Evolutionary conservation across 495 filamentous ascomycete genomes (phyloP), one percentile per base, ranked within the genome.

Genomic region (Lepidopterella palustris): DNA sequence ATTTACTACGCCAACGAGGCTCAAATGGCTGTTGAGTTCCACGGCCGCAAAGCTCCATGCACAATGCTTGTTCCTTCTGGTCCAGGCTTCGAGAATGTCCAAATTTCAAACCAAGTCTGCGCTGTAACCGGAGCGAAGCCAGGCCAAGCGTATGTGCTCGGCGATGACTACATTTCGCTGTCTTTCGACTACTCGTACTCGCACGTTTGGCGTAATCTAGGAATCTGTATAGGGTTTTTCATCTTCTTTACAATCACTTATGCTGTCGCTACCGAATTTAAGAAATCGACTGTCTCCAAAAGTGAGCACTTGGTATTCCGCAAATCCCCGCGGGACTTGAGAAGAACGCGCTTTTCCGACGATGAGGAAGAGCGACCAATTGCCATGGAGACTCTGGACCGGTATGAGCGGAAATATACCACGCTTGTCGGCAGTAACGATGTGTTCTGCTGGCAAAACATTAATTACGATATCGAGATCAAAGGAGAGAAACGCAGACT

Each of bases 181-280:
- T n/a, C 20, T 3, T 59, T 21, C 28, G 47, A 28, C 15, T 59
- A 15, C 48, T 9, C 11, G 5, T 31, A 53, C 45, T 2, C 48
- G 20, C 56, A 55, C 29, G 21, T 28, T 9, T 59, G 56, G 56
- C 20, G 47, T 3, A 42, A 42, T 42, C 39, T 42, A 20, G 39
- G 2, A 11, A 20, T 42, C 8, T 42, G 39, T 20, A 42, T 42
- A 11, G 39, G 13, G 13, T 42, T 42, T 20, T 42, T 42, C 39
- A 20, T 42, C 39, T 8, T 42, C 20, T 42, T 42, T 20, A 42
- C 39, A 11, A 42, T 42, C 39, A 42, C 39, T 11, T 42, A 11
- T 11, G 39, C 39, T 15, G 13, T 42, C 3, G 39, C 39, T 3
- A 20, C 20, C 20, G 39, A 42, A 20, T 42, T 15, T 20, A 42